Conservation (phyloP, 768 basidiomycete genomes). For the Tephrocybe sp. region DNA sequence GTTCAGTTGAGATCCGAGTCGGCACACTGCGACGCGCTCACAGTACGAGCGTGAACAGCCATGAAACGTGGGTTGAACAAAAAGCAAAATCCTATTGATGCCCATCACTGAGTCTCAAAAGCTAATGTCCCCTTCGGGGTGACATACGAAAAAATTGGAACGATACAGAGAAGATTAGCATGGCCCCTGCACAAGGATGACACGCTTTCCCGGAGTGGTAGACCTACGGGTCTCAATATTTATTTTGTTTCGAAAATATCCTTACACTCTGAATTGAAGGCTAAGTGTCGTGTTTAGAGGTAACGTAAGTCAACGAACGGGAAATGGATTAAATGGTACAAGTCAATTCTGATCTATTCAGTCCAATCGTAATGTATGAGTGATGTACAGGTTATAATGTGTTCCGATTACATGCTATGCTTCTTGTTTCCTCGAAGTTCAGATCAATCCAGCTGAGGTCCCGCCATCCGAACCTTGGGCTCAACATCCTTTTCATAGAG, state of each 20-base stretch:
- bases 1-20: too few species aligned
- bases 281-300: background rate
- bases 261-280: background rate
- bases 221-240: slow-evolving; percentile 47
- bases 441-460: slow-evolving; percentile 48
- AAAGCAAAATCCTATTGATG: slow-evolving; percentile 7
- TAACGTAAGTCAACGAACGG: background rate
- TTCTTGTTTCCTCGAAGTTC: slow-evolving; percentile 5
- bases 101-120: accelerated
- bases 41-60: too few species aligned
- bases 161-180: slow-evolving; percentile 99
- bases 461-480: slow-evolving; percentile 76
- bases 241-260: slow-evolving; percentile 24
- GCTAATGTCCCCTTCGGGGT: slow-evolving; percentile 78
- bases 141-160: slow-evolving; percentile 99
- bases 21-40: too few species aligned
- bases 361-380: slow-evolving; percentile 1
- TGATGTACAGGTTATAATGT: slow-evolving; percentile 11
- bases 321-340: background rate
- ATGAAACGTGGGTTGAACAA: slow-evolving; percentile 13
- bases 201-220: slow-evolving; percentile 97
- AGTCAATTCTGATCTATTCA: slow-evolving; percentile 5
- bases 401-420: slow-evolving; percentile 7
- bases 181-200: slow-evolving; percentile 99
- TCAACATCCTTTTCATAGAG: slow-evolving; percentile 87